These are phyloP conservation scores for Suhomyces atakaporum DNA, from an alignment of 1,139 yeast species.

Conservation along the genomic window DNA sequence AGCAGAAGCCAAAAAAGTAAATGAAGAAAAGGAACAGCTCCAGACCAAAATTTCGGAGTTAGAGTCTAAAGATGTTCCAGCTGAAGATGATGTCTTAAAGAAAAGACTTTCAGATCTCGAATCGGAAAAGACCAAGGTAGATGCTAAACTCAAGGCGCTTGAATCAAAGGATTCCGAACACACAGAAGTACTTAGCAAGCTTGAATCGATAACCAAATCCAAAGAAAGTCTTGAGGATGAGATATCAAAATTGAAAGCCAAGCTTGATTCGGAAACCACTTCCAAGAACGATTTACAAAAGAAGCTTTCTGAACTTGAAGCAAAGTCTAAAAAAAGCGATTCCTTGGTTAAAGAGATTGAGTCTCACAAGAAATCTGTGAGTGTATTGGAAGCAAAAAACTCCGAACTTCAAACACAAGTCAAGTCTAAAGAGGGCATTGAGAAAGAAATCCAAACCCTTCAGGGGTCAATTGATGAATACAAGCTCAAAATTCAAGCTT, in stretches of 20 bases:
- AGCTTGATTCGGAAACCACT: neutral
- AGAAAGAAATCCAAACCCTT: neutral
- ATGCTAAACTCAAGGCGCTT: neutral
- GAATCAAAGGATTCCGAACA: slow-evolving; percentile 14
- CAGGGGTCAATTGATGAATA: slow-evolving; percentile 1
- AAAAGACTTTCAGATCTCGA: slow-evolving; percentile 12
- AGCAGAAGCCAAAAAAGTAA: neutral
- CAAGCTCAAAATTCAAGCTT: slow-evolving; percentile 1
- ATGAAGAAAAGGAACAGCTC: slow-evolving; percentile 1
- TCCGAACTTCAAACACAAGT: slow-evolving; percentile 4
- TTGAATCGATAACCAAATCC: neutral
- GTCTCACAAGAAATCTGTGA: neutral
- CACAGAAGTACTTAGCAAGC: neutral
- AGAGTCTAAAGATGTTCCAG: neutral
- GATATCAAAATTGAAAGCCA: neutral
- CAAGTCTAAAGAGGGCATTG: neutral
- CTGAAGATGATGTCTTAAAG: slow-evolving; percentile 6
- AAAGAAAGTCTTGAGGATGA: slow-evolving; percentile 4
- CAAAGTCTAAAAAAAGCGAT: neutral
- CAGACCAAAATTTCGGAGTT: neutral
- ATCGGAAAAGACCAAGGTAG: slow-evolving; percentile 1
- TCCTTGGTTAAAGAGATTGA: slow-evolving; percentile 2
- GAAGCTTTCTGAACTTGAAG: slow-evolving; percentile 1
- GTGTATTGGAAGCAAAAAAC: slow-evolving; percentile 6
- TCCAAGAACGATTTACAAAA: neutral